Percentiles rank a stretch among this genome's conserved stretches.
Evolutionary conservation across 176 grass and related monocot species (phyloP).

Genomic region (Alloteropsis semialata): DNA sequence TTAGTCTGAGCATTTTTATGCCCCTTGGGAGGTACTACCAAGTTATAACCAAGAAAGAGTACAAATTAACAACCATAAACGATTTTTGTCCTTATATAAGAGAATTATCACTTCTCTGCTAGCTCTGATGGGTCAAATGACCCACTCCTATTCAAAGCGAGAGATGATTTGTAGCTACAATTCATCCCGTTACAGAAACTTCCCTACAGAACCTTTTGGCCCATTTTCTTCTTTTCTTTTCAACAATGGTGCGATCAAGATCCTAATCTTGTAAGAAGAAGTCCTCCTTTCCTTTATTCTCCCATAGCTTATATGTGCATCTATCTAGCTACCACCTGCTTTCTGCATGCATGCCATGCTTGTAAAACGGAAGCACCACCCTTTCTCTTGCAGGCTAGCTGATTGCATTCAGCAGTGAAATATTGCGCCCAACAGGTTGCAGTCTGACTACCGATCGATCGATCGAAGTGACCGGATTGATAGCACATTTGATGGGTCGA

Average conservation of each 20-base stretch:
- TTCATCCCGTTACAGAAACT: background rate
- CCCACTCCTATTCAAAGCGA: background rate
- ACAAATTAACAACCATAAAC: too few relatives aligned
- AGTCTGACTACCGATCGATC: background rate
- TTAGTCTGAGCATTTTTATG: too few relatives aligned
- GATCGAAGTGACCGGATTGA: background rate
- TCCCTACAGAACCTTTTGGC: background rate
- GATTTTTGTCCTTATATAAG: background rate
- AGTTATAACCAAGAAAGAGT: too few relatives aligned
- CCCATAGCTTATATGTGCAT: background rate
- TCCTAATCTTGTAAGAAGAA: background rate
- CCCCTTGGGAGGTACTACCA: too few relatives aligned
- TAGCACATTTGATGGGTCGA: background rate
- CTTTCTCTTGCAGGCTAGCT: too few relatives aligned
- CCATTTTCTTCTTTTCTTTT: background rate
- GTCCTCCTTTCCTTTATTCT: background rate
- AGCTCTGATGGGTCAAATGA: constrained; percentile 14
- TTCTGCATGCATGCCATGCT: background rate
- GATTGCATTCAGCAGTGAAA: background rate
- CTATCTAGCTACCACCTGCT: background rate
- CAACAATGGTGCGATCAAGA: background rate
- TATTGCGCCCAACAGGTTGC: background rate
- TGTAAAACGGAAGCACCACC: too few relatives aligned
- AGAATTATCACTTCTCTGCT: too few relatives aligned
- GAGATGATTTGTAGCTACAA: background rate